A percentile compares a stretch with the other conserved stretches of the same genome.
Conservation (phyloP, 2,329 filamentous ascomycete species). For the Diaporthe ilicicola region DNA sequence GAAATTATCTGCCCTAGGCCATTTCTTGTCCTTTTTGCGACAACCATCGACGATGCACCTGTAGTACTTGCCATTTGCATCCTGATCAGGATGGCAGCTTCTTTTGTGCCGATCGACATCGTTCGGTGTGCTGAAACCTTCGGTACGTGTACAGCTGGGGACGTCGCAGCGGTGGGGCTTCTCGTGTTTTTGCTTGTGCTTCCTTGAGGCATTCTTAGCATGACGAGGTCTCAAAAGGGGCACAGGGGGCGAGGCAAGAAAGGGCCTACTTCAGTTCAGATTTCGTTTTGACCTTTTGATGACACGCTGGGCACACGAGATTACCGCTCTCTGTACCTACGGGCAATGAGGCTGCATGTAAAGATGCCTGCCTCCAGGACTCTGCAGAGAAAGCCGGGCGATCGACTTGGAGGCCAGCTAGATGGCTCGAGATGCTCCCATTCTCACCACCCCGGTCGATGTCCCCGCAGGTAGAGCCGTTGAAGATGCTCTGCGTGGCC, state of each 20-base stretch:
- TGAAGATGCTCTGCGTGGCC: conserved; percentile 52
- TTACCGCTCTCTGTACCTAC: conserved; percentile 9
- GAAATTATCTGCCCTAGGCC: conserved; percentile 89
- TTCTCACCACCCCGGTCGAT: conserved; percentile 49
- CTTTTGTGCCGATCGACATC: conserved; percentile 83
- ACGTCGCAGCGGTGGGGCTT: conserved; percentile 72
- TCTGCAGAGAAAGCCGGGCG: not conserved
- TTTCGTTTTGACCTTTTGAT: conserved; percentile 54
- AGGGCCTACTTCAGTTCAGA: conserved; percentile 63
- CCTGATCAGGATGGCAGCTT: conserved; percentile 68
- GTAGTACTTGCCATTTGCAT: conserved; percentile 60
- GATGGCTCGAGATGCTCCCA: conserved; percentile 46
- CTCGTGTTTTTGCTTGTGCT: conserved; percentile 75
- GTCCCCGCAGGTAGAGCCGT: conserved; percentile 54
- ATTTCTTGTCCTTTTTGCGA: conserved; percentile 70
- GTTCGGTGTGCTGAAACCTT: conserved; percentile 82
- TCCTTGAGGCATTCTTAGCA: conserved; percentile 60
- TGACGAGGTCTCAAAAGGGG: not conserved
- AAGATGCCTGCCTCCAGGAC: conserved; percentile 24
- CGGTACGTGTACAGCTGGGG: conserved; percentile 61
- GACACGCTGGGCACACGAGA: conserved; percentile 51
- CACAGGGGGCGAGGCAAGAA: not conserved
- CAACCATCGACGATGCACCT: conserved; percentile 68
- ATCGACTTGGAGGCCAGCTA: conserved; percentile 43
- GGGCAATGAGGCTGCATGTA: not conserved